Conservation (phyloP, 768 basidiomycete genomes). For the Saitozyma podzolica region DNA sequence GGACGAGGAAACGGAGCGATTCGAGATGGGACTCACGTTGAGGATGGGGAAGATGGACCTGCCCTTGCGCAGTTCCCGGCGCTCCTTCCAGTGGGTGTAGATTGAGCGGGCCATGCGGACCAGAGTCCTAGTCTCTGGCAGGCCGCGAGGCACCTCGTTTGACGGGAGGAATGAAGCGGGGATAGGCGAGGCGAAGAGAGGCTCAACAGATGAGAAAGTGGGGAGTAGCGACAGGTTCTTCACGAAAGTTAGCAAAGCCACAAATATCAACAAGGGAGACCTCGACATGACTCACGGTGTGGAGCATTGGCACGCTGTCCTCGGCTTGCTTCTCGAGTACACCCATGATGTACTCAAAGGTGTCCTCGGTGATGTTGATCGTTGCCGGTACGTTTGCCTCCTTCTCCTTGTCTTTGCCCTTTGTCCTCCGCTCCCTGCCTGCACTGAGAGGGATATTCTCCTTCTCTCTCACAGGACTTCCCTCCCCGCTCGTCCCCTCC, state of each 20-base stretch:
- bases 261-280: not conserved
- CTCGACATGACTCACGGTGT: slow-evolving; percentile 66
- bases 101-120: slow-evolving; percentile 68
- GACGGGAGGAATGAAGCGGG: slow-evolving; percentile 67
- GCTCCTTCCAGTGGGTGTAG: slow-evolving; percentile 88
- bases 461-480: slow-evolving; percentile 22
- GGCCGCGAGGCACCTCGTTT: slow-evolving; percentile 66
- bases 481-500: slow-evolving; percentile 62
- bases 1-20: slow-evolving; percentile 7
- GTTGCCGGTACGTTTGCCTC: slow-evolving; percentile 56
- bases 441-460: slow-evolving; percentile 14
- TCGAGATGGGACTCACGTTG: slow-evolving; percentile 63
- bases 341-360: slow-evolving; percentile 94
- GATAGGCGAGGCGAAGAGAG: slow-evolving; percentile 64
- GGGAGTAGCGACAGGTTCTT: slow-evolving; percentile 53
- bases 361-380: slow-evolving; percentile 77
- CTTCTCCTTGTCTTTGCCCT: slow-evolving; percentile 69
- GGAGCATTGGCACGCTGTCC: slow-evolving; percentile 83
- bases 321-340: slow-evolving; percentile 88
- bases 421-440: slow-evolving; percentile 57
- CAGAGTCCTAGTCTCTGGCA: slow-evolving; percentile 66
- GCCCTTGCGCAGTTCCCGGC: slow-evolving; percentile 75
- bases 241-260: slow-evolving; percentile 12
- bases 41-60: slow-evolving; percentile 81
- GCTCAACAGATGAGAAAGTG: slow-evolving; percentile 57